Evolutionary conservation across 306 rosid species (phyloP), one percentile per base, ranked within the genome.

Genomic region (Dicorynia guianensis): DNA sequence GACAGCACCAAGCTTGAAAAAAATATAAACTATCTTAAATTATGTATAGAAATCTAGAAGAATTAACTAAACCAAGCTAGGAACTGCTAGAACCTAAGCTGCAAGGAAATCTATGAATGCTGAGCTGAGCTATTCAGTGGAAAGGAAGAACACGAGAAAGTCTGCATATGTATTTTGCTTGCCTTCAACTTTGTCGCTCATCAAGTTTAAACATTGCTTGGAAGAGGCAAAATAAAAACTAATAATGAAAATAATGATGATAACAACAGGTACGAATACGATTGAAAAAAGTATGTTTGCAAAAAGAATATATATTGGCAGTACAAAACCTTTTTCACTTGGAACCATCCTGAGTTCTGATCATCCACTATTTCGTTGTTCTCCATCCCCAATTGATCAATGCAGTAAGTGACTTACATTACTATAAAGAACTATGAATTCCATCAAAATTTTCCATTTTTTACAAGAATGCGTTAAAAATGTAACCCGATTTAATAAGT

Each of bases 261-360:
- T 11, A 47, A 19, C 14, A 72, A 67, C 50, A 18, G 52, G 40
- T 20, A 59, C 69, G 49, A 46, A 48, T 42, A 5, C 55, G 36
- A 25, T 30, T 14, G 12, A 15, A 44, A 20, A 17, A 40, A 9
- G 59, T 25, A 76, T 72, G 64, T 12, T 42, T 47, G 39, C 66
- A 60, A 8, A 55, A 35, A 38, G 56, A 76, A 48, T 48, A 58
- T 61, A 35, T 39, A 38, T 1, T 25, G 69, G 69, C 53, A 1
- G 25, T 10, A 14, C 25, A 76, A 63, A 40, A 91, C 98, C 98
- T 92, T 94, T 86, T 92, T 94, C 79, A 90, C 98, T 92, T 94
- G 85, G 80, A 90, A 86, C 98, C 98, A 92, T 88, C 98, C 98
- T 14, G 98, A 78, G 79, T 89, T 89, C 82, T 90, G 96, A 90